A percentile compares a stretch with the other conserved stretches of the same genome.
phyloP scores from a whole-genome alignment of 805 yeast species.

The Metschnikowia drakensbergensis region DNA sequence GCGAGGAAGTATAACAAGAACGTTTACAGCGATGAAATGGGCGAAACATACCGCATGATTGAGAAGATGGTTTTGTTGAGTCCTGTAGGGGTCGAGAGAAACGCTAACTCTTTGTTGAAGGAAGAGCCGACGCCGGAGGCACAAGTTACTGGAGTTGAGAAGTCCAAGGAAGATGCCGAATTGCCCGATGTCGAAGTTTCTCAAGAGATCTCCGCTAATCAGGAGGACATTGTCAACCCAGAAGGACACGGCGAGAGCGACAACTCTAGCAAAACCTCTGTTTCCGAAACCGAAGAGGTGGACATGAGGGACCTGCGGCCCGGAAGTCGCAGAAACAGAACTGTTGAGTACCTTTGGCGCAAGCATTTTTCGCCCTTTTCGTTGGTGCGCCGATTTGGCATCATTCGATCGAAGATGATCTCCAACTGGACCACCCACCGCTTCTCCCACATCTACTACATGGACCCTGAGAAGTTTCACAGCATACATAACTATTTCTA shows the following conservation, averaged over 20 bases:
- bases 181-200: conserved; percentile 13
- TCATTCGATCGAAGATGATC: conserved; percentile 48
- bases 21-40: conserved; percentile 17
- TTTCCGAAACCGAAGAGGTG: neutral
- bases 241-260: neutral
- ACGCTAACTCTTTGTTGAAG: conserved; percentile 27
- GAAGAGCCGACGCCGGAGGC: conserved; percentile 11
- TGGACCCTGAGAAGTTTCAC: conserved; percentile 31
- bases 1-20: conserved; percentile 38
- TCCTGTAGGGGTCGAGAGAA: conserved; percentile 44
- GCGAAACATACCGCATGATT: conserved; percentile 23
- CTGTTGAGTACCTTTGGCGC: conserved; percentile 45
- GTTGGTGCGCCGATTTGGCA: conserved; percentile 48
- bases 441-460: conserved; percentile 39
- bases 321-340: conserved; percentile 21
- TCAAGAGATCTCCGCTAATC: conserved; percentile 22
- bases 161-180: conserved; percentile 16
- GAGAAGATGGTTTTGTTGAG: conserved; percentile 39
- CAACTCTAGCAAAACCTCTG: too few relatives aligned
- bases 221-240: conserved; percentile 23
- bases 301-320: neutral
- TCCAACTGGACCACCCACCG: conserved; percentile 51
- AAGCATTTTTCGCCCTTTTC: conserved; percentile 53
- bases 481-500: conserved; percentile 54
- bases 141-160: conserved; percentile 11